Evolutionary conservation across 1,284 basidiomycete genomes (phyloP).

Genomic region (Melampsora medusae): DNA sequence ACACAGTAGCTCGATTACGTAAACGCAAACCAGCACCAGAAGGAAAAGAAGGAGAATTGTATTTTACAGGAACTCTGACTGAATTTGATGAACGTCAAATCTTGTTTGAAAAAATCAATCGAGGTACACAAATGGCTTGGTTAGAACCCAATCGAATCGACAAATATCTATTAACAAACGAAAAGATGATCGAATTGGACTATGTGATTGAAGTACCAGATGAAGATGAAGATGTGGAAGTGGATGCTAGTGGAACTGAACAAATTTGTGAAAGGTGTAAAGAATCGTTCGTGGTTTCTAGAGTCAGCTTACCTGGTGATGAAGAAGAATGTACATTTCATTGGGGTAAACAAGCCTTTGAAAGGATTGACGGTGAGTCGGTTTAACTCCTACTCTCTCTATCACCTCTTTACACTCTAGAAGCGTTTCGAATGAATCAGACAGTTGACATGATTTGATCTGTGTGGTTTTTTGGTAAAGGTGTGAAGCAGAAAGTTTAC

Average conservation of each 20-base stretch:
- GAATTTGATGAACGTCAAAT: constrained; percentile 9
- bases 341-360: constrained; percentile 70
- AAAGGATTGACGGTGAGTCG: constrained; percentile 63
- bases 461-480: constrained; percentile 69
- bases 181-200: constrained; percentile 66
- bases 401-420: constrained; percentile 49
- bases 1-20: constrained; percentile 69
- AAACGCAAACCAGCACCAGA: constrained; percentile 64
- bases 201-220: constrained; percentile 70
- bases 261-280: constrained; percentile 75
- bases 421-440: background rate
- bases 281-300: constrained; percentile 64
- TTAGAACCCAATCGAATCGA: constrained; percentile 62
- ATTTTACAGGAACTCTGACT: constrained; percentile 16
- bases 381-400: constrained; percentile 44
- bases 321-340: constrained; percentile 73
- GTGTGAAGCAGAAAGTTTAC: constrained; percentile 55
- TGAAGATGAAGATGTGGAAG: constrained; percentile 63
- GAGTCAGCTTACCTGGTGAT: constrained; percentile 60
- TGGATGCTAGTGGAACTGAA: constrained; percentile 66
- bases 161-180: constrained; percentile 63
- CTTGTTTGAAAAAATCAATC: background rate
- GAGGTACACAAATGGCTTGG: constrained; percentile 54
- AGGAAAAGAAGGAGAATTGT: background rate
- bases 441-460: background rate